Evolutionary conservation across 225 moss, liverwort and hornwort species (phyloP).

Genomic region (Pleurozium schreberi): DNA sequence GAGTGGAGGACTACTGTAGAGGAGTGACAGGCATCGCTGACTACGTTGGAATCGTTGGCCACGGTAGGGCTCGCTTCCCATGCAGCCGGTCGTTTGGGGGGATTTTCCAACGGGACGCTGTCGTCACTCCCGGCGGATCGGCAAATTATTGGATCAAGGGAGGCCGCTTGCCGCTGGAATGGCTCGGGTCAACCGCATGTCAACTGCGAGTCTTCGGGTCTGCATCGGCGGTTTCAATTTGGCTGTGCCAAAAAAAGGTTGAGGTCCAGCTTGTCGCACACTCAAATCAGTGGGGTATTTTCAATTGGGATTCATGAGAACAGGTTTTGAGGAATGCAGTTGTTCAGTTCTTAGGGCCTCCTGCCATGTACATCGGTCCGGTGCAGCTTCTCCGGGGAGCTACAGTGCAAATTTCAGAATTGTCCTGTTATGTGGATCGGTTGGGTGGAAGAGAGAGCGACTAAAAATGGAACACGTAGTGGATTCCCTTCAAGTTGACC

Average conservation of each 20-base stretch:
- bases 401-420: too few relatives aligned
- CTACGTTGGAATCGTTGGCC: not conserved
- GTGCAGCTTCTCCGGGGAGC: too few relatives aligned
- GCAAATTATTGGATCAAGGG: not conserved
- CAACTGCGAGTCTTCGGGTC: not conserved
- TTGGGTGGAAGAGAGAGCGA: too few relatives aligned
- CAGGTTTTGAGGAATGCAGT: not conserved
- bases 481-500: too few relatives aligned
- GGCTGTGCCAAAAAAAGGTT: not conserved
- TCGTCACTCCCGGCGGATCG: not conserved
- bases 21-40: not conserved
- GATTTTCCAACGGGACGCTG: not conserved
- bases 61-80: not conserved
- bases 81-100: not conserved
- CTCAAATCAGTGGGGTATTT: not conserved
- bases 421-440: too few relatives aligned
- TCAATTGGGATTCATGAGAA: not conserved
- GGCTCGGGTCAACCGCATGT: not conserved
- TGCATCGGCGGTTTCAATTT: not conserved
- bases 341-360: not conserved
- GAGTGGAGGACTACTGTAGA: not conserved
- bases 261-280: not conserved
- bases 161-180: not conserved
- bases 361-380: too few relatives aligned
- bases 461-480: too few relatives aligned